Evolutionary conservation across 2,329 filamentous ascomycete species (phyloP).

Genomic region (Verticillium zaregamsianum): DNA sequence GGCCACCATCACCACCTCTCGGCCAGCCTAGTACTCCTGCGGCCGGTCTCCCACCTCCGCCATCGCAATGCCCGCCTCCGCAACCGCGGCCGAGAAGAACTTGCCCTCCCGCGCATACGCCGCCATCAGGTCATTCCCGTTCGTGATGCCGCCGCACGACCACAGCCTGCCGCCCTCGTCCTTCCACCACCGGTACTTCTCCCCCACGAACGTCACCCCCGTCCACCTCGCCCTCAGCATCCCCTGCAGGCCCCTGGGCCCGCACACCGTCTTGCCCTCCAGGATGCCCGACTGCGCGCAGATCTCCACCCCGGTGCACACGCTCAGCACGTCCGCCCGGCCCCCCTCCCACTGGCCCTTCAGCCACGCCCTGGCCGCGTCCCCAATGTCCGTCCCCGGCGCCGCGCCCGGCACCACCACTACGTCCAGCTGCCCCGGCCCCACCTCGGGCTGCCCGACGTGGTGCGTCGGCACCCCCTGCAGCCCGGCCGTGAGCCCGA

Average conservation of each 20-base stretch:
- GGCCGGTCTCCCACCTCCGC: conserved; percentile 45
- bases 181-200: conserved; percentile 39
- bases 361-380: conserved; percentile 37
- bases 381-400: conserved; percentile 26
- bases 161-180: conserved; percentile 49
- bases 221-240: conserved; percentile 32
- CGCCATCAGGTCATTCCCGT: conserved; percentile 51
- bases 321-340: conserved; percentile 42
- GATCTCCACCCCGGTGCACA: conserved; percentile 47
- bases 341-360: conserved; percentile 30
- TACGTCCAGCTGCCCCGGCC: conserved; percentile 46
- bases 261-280: conserved; percentile 40
- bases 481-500: conserved; percentile 37
- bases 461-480: conserved; percentile 37
- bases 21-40: conserved; percentile 32
- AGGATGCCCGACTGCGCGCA: conserved; percentile 45
- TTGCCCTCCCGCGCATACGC: conserved; percentile 41
- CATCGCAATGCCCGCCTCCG: conserved; percentile 37
- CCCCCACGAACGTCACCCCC: conserved; percentile 36
- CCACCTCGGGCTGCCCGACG: conserved; percentile 39
- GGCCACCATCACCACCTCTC: conserved; percentile 11
- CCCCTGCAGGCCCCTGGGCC: conserved; percentile 40
- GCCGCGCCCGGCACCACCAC: conserved; percentile 47
- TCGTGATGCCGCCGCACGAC: conserved; percentile 50
- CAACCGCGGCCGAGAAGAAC: conserved; percentile 37